Conservation (phyloP, 192 early-diverging fungal species). For the Ambispora gerdemannii region DNA sequence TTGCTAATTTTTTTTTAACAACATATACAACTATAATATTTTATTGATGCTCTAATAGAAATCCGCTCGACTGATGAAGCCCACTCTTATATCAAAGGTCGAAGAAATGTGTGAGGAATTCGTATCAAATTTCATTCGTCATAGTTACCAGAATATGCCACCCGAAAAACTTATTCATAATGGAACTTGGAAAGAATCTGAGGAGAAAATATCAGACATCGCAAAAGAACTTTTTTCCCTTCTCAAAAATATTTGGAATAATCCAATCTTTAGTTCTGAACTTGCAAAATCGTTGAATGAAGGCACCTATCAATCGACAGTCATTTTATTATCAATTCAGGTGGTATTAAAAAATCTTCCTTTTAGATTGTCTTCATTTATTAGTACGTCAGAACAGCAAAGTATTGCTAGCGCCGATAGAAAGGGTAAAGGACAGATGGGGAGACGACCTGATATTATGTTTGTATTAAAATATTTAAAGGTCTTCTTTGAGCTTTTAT, state of each 20-base stretch:
- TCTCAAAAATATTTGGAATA: slow-evolving; percentile 2
- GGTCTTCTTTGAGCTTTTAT: no score
- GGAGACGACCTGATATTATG: no score
- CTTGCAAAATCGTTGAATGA: slow-evolving; percentile 8
- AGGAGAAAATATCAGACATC: slow-evolving; percentile 1
- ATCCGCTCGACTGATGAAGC: background rate
- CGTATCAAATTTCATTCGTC: background rate
- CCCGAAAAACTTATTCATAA: background rate
- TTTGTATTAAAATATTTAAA: no score
- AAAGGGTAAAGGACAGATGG: background rate
- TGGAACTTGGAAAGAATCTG: slow-evolving; percentile 16
- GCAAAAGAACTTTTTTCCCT: slow-evolving; percentile 5
- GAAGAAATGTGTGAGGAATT: slow-evolving; percentile 1
- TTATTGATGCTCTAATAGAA: no score
- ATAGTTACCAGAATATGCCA: background rate
- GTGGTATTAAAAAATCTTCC: background rate
- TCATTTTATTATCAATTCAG: background rate
- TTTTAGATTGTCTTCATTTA: no score
- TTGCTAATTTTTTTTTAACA: background rate
- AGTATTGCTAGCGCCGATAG: slow-evolving; percentile 4
- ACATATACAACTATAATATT: no score
- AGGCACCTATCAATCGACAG: slow-evolving; percentile 1
- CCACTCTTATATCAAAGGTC: background rate
- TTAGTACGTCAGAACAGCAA: background rate
- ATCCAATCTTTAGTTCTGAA: background rate